These are phyloP conservation scores for Micromonas pusilla DNA, from an alignment of 139 green algal genomes.

Conservation along the genomic window DNA sequence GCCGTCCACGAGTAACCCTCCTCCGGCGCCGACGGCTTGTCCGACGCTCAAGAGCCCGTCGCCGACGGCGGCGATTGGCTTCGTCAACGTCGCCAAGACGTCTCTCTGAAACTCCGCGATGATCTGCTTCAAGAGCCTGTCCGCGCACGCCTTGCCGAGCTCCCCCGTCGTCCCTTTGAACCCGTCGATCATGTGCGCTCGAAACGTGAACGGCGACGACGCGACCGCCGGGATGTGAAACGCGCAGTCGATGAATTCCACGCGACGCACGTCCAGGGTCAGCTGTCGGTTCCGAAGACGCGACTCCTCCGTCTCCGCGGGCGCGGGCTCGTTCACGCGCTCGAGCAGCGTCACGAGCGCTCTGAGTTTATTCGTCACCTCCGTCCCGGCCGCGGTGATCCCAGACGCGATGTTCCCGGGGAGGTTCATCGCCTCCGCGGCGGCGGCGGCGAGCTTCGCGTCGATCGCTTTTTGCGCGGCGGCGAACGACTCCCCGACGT, in stretches of 20 bases:
- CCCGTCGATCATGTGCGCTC: background rate
- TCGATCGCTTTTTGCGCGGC: background rate
- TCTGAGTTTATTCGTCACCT: constrained; percentile 10
- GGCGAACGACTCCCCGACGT: background rate
- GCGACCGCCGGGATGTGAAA: background rate
- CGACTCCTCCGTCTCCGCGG: background rate
- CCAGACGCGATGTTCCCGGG: background rate
- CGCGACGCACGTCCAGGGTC: background rate
- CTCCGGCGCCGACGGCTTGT: no score
- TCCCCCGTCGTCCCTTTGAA: background rate
- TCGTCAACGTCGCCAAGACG: background rate
- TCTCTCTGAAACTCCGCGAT: constrained; percentile 16
- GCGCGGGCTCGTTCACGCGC: background rate
- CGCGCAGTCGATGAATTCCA: background rate
- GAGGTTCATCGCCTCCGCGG: background rate
- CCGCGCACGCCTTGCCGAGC: background rate
- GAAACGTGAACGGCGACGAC: background rate
- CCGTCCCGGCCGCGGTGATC: background rate
- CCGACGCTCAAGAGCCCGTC: background rate
- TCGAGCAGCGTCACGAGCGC: background rate
- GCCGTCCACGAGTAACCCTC: no score
- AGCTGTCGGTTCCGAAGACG: background rate
- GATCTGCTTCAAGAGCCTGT: background rate
- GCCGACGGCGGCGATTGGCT: background rate
- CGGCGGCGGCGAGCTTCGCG: background rate